Percentiles rank a stretch among this genome's conserved stretches.
Evolutionary conservation across 164 flowering plant species (phyloP).

Genomic region (Houttuynia cordata): DNA sequence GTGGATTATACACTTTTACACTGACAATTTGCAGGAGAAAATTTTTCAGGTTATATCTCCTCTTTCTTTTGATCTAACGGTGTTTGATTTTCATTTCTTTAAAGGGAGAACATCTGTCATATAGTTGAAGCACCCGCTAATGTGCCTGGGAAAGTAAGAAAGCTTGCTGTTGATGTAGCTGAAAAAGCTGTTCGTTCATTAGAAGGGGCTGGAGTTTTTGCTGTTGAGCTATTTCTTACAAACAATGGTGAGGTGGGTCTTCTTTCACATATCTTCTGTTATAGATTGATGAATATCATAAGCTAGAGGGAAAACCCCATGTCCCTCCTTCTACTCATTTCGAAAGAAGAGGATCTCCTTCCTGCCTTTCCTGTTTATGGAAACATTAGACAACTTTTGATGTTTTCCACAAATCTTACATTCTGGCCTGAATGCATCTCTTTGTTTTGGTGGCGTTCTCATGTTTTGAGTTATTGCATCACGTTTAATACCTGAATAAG

Average conservation of each 20-base stretch:
- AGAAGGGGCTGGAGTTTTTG: slow-evolving; percentile 95
- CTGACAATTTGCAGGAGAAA: too few species aligned
- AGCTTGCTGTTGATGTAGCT: slow-evolving; percentile 74
- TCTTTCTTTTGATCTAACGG: neutral
- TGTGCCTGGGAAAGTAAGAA: slow-evolving; percentile 58
- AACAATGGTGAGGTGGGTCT: slow-evolving; percentile 59
- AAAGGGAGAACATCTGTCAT: slow-evolving; percentile 87
- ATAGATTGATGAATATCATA: too few species aligned
- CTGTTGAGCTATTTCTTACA: slow-evolving; percentile 90
- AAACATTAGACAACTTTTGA: too few species aligned
- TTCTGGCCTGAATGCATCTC: neutral
- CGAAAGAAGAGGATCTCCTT: too few species aligned
- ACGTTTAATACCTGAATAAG: neutral
- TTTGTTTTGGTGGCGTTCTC: neutral
- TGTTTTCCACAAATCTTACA: too few species aligned
- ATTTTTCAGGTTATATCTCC: neutral
- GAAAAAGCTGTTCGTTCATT: slow-evolving; percentile 70
- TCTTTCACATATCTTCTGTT: neutral
- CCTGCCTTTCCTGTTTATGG: too few species aligned
- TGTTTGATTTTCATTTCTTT: slow-evolving; percentile 4
- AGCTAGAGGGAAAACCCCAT: too few species aligned
- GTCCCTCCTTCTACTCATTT: too few species aligned
- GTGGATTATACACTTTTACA: too few species aligned
- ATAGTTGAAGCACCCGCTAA: slow-evolving; percentile 86
- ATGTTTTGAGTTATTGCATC: neutral